phyloP scores from a whole-genome alignment of 805 yeast genomes.

The Cyberlindnera nakhonratchasimensis region DNA sequence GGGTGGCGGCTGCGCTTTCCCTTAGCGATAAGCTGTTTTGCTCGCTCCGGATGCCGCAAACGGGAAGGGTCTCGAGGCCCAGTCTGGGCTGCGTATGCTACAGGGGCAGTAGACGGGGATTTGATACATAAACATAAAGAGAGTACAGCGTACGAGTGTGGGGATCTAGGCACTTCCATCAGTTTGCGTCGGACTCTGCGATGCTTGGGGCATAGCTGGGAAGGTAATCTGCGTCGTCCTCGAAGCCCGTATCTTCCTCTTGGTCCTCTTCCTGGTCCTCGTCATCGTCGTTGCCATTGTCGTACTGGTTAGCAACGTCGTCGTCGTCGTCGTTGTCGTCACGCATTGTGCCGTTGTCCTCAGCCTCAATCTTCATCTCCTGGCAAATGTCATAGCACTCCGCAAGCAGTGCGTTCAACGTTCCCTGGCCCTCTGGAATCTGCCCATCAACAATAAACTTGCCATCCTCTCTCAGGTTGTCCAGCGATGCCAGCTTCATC shows the following conservation, averaged over 20 bases:
- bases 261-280: conserved; percentile 32
- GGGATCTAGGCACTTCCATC: too few relatives aligned
- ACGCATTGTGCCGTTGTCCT: conserved; percentile 32
- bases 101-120: not conserved
- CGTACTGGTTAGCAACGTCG: conserved; percentile 21
- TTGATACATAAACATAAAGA: not conserved
- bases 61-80: too few relatives aligned
- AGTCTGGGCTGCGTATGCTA: too few relatives aligned
- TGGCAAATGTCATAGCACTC: conserved; percentile 93
- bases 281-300: conserved; percentile 36
- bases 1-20: conserved; percentile 1
- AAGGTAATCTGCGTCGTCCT: conserved; percentile 30
- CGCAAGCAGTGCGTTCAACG: conserved; percentile 83
- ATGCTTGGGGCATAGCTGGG: conserved; percentile 28
- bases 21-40: not conserved
- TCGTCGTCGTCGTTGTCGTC: conserved; percentile 25
- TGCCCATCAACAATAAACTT: conserved; percentile 84
- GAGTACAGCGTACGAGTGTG: too few relatives aligned
- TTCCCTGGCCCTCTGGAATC: conserved; percentile 97
- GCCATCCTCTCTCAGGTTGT: conserved; percentile 84
- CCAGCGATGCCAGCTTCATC: conserved; percentile 87
- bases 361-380: conserved; percentile 83
- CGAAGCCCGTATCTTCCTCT: conserved; percentile 22
- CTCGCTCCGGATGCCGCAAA: not conserved
- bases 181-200: conserved; percentile 13